Evolutionary conservation across 768 basidiomycete genomes (phyloP).

Genomic region (Leccinum variicolor): DNA sequence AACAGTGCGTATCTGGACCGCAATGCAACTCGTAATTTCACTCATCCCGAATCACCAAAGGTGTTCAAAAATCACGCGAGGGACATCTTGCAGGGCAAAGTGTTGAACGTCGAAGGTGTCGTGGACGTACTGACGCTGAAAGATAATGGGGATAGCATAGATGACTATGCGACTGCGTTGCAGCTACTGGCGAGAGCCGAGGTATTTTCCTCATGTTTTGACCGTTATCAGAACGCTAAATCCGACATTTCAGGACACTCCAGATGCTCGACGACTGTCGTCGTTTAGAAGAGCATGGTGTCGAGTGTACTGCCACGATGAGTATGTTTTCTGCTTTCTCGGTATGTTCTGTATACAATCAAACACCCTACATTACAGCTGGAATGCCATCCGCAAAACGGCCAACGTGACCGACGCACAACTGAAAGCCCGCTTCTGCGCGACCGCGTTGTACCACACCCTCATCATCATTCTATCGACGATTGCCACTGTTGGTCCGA

Average conservation of each 20-base stretch:
- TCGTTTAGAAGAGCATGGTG: conserved; percentile 83
- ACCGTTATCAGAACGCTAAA: conserved; percentile 1
- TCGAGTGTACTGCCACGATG: conserved; percentile 81
- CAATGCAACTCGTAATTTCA: background rate
- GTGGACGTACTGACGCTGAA: conserved; percentile 85
- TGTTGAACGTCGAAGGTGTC: conserved; percentile 72
- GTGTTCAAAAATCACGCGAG: conserved; percentile 69
- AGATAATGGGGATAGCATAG: conserved; percentile 59
- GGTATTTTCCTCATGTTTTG: conserved; percentile 34
- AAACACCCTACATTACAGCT: conserved; percentile 44
- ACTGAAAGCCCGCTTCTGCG: conserved; percentile 64
- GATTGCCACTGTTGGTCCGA: conserved; percentile 18
- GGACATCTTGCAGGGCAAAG: conserved; percentile 68
- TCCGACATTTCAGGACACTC: conserved; percentile 49
- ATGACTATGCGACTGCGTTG: conserved; percentile 68
- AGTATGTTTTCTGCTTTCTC: conserved; percentile 51
- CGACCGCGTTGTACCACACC: conserved; percentile 72
- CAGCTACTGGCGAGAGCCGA: conserved; percentile 57
- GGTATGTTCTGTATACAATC: background rate
- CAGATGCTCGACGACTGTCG: conserved; percentile 63
- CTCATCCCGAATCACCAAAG: conserved; percentile 29
- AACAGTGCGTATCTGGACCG: conserved; percentile 21
- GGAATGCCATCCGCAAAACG: conserved; percentile 73
- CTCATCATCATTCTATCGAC: conserved; percentile 46
- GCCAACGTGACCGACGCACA: conserved; percentile 74